Percentiles rank a stretch among this genome's conserved stretches.
These are phyloP conservation scores for Leccinellum luteum DNA, from an alignment of 768 basidiomycete species.

Conservation along the genomic window DNA sequence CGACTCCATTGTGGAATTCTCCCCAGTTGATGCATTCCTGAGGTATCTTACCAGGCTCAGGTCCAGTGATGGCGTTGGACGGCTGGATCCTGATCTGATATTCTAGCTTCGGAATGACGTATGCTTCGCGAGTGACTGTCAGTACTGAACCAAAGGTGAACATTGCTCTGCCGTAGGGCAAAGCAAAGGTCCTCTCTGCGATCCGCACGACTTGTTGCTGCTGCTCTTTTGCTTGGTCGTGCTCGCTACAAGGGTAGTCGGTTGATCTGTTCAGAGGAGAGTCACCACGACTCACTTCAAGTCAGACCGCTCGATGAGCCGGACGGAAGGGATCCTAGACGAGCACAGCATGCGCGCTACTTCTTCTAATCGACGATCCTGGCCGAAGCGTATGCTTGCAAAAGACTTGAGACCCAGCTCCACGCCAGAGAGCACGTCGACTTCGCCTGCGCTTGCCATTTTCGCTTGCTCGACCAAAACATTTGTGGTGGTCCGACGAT, in stretches of 20 bases:
- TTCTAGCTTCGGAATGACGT: constrained; percentile 76
- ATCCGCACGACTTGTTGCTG: constrained; percentile 78
- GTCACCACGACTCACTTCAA: constrained; percentile 49
- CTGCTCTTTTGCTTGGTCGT: constrained; percentile 83
- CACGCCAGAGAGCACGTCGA: constrained; percentile 62
- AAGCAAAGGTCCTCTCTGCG: constrained; percentile 83
- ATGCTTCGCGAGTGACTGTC: constrained; percentile 73
- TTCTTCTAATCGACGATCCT: constrained; percentile 88
- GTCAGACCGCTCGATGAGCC: constrained; percentile 63
- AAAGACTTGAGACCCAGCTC: constrained; percentile 72
- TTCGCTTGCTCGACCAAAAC: constrained; percentile 51
- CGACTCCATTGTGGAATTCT: constrained; percentile 98
- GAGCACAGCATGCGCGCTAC: constrained; percentile 90
- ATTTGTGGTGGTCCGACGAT: constrained; percentile 49
- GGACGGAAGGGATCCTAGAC: constrained; percentile 64
- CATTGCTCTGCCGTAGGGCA: constrained; percentile 88
- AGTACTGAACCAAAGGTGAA: constrained; percentile 86
- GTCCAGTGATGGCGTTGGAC: constrained; percentile 57
- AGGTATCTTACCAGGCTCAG: constrained; percentile 71
- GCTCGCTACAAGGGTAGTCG: constrained; percentile 56
- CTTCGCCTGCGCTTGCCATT: constrained; percentile 50
- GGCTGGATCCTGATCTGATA: constrained; percentile 74
- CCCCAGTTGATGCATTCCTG: constrained; percentile 82
- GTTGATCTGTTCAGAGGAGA: not conserved
- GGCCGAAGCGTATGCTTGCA: constrained; percentile 82